Conservation (phyloP, 768 basidiomycete genomes). For the Kwoniella bestiolae region DNA sequence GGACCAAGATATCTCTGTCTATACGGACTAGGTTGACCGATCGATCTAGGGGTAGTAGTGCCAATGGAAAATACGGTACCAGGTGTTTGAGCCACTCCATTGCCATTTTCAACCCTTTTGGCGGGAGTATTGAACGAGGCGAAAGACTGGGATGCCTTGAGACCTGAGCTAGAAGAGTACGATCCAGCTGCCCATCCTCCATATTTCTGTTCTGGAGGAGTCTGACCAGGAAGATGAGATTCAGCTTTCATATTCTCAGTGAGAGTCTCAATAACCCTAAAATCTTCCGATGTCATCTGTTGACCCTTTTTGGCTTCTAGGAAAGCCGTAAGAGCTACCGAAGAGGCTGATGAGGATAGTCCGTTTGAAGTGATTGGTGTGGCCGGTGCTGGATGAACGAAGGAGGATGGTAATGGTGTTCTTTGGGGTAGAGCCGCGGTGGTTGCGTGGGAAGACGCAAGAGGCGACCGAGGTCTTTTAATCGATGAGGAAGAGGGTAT, state of each 20-base stretch:
- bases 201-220: neutral
- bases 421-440: constrained; percentile 1
- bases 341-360: constrained; percentile 30
- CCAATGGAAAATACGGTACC: constrained; percentile 23
- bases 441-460: neutral
- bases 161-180: constrained; percentile 6
- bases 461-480: neutral
- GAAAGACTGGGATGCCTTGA: constrained; percentile 8
- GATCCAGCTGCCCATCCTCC: constrained; percentile 43
- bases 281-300: constrained; percentile 36
- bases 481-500: neutral
- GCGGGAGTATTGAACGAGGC: constrained; percentile 16
- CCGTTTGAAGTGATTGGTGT: neutral
- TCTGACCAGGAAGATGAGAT: constrained; percentile 16
- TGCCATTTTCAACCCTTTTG: neutral
- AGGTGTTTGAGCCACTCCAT: constrained; percentile 11
- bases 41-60: neutral
- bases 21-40: constrained; percentile 15
- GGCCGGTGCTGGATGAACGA: neutral
- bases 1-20: constrained; percentile 30
- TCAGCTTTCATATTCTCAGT: constrained; percentile 40
- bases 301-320: constrained; percentile 43
- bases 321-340: constrained; percentile 39
- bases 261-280: constrained; percentile 37
- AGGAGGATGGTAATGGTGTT: constrained; percentile 18